Base-by-base conservation (phyloP, 495 filamentous ascomycete species). In the Penicillium subrubescens region DNA sequence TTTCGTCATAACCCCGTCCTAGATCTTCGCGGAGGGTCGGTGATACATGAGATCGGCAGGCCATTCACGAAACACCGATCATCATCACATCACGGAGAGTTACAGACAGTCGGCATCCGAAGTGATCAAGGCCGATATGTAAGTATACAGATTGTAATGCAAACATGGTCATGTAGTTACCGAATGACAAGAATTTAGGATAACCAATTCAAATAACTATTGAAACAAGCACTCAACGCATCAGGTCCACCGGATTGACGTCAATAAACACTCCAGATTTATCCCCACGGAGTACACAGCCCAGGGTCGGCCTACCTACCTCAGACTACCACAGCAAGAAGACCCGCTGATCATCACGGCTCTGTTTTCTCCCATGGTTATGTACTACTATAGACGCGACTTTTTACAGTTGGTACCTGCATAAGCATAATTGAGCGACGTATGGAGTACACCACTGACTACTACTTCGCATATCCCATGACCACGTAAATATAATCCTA, bases 261-360 rank as follows among this genome's bases (percentile, higher is more conserved):
- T 56, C 53, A 33, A 34, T 4, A 56, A 35, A 56, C 53, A 56
- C 33, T n/a, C 31, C 48, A 31, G 27, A 31, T 27, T 31, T 15
- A 17, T n/a, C 27, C 14, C 48, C 48, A 52, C 48, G 25, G 25
- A 27, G 25, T 51, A 27, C 23, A 25, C 23, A 17, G 25, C 3
- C 1, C 29, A 35, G 29, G 29, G 31, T 65, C 63, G 63, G 63
- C 23, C 31, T 21, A 65, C 63, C 58, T 65, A 65, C 63, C 63
- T 41, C 29, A 48, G 44, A 5, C n/a, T 12, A 41, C 33, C 44
- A 6, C 6, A 41, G 53, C 35, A 11, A 57, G 46, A 51, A 53
- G 39, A 65, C 52, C 23, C 51, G 52, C 57, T 23, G 57, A 65
- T 60, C 63, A 56, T 31, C 53, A 58, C 63, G 63, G 58, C 63